Conservation (phyloP, 345 rosid species). For the Moringa oleifera region DNA sequence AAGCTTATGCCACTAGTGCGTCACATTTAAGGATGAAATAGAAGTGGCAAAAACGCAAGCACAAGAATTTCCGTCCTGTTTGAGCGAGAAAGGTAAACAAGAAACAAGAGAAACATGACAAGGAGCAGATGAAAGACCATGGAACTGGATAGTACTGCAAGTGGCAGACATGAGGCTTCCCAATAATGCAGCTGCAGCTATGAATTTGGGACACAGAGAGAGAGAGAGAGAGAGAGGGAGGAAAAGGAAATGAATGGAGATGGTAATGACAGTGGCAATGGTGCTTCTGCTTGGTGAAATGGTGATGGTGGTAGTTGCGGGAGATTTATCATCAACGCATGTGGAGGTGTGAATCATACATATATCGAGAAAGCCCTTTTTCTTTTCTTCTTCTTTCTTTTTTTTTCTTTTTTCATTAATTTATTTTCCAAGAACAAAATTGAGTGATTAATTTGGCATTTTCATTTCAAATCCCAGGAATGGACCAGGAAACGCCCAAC, state of each 20-base stretch:
- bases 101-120: conserved; percentile 18
- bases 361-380: conserved; percentile 23
- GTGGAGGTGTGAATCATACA: conserved; percentile 49
- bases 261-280: conserved; percentile 30
- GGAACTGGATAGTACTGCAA: conserved; percentile 26
- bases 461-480: conserved; percentile 45
- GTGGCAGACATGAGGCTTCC: conserved; percentile 66
- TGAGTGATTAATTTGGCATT: conserved; percentile 37
- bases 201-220: conserved; percentile 16
- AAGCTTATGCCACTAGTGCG: conserved; percentile 32
- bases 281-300: conserved; percentile 29
- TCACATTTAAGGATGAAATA: conserved; percentile 29
- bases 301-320: conserved; percentile 45
- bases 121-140: conserved; percentile 13
- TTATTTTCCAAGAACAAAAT: conserved; percentile 39
- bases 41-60: conserved; percentile 23
- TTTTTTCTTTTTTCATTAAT: too few species aligned
- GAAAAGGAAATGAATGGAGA: conserved; percentile 28
- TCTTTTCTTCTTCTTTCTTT: too few species aligned
- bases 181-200: conserved; percentile 35
- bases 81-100: conserved; percentile 29
- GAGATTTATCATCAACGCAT: conserved; percentile 47
- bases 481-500: conserved; percentile 37
- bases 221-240: conserved; percentile 8
- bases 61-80: conserved; percentile 24